phyloP scores from a whole-genome alignment of 2,329 filamentous ascomycete species.

The Talaromyces sp. region DNA sequence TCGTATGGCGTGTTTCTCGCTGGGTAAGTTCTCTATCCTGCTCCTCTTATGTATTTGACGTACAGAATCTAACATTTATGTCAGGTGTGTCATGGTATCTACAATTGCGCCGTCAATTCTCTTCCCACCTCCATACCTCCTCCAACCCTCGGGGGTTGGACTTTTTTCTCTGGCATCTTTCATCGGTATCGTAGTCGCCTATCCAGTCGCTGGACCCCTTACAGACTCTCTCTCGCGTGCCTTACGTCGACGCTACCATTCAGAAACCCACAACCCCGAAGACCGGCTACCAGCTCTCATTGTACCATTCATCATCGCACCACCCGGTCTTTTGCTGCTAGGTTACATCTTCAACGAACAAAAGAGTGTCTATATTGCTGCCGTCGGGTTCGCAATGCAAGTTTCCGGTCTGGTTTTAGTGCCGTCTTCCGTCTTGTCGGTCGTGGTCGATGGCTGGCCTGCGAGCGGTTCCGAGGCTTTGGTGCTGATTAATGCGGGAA shows the following conservation, averaged over 20 bases:
- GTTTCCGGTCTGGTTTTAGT: conserved; percentile 30
- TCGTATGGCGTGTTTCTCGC: conserved; percentile 29
- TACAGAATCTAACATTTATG: conserved; percentile 1
- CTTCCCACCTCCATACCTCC: conserved; percentile 32
- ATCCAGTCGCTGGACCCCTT: conserved; percentile 38
- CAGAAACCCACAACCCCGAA: conserved; percentile 38
- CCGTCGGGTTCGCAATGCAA: conserved; percentile 30
- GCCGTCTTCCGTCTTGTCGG: conserved; percentile 34
- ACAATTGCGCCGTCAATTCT: conserved; percentile 28
- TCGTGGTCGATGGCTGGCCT: conserved; percentile 34
- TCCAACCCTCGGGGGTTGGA: conserved; percentile 26
- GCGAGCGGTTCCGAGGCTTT: conserved; percentile 31
- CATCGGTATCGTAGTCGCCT: conserved; percentile 38
- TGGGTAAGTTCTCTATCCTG: conserved; percentile 20
- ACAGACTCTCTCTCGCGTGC: conserved; percentile 39
- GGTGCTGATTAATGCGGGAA: conserved; percentile 32
- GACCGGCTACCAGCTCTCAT: conserved; percentile 39
- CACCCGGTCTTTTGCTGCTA: conserved; percentile 33
- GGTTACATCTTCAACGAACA: conserved; percentile 28
- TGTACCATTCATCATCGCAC: conserved; percentile 36
- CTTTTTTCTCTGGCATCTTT: conserved; percentile 34
- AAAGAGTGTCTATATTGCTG: conserved; percentile 25
- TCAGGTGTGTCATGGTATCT: conserved; percentile 21
- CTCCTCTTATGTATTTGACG: background rate
- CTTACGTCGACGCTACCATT: conserved; percentile 30